Evolutionary conservation across 2,329 filamentous ascomycete species (phyloP).

Genomic region (Pseudogymnoascus sp.): DNA sequence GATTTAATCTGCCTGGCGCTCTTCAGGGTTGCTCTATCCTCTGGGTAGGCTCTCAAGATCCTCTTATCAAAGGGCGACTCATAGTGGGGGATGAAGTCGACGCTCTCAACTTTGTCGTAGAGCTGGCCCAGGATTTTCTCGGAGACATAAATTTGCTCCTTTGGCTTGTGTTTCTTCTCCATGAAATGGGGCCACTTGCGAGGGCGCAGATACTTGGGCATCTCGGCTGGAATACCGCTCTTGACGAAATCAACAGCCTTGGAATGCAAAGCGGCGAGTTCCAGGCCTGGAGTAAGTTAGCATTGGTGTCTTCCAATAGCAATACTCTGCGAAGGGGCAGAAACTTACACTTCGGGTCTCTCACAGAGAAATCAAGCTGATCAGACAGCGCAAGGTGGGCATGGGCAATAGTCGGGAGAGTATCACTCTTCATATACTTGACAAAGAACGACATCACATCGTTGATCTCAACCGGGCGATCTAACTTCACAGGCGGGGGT

Average conservation of each 20-base stretch:
- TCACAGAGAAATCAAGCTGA: constrained; percentile 50
- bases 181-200: constrained; percentile 77
- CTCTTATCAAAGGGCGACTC: constrained; percentile 66
- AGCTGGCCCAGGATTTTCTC: constrained; percentile 68
- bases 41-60: constrained; percentile 57
- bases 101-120: constrained; percentile 64
- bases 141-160: constrained; percentile 55
- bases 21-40: constrained; percentile 47
- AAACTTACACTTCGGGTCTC: constrained; percentile 56
- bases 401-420: constrained; percentile 69
- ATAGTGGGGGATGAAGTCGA: constrained; percentile 68
- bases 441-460: constrained; percentile 85
- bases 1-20: constrained; percentile 61
- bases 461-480: constrained; percentile 58
- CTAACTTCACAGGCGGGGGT: constrained; percentile 46
- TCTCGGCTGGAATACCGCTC: constrained; percentile 69
- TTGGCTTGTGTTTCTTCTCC: constrained; percentile 52
- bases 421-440: constrained; percentile 85
- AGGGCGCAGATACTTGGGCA: constrained; percentile 54
- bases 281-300: constrained; percentile 41
- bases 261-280: constrained; percentile 75
- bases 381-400: constrained; percentile 78
- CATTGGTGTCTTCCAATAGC: background rate
- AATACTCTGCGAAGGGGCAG: background rate
- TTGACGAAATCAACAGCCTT: constrained; percentile 92